Conservation (phyloP, 257 asterid species). For the Mentha longifolia region DNA sequence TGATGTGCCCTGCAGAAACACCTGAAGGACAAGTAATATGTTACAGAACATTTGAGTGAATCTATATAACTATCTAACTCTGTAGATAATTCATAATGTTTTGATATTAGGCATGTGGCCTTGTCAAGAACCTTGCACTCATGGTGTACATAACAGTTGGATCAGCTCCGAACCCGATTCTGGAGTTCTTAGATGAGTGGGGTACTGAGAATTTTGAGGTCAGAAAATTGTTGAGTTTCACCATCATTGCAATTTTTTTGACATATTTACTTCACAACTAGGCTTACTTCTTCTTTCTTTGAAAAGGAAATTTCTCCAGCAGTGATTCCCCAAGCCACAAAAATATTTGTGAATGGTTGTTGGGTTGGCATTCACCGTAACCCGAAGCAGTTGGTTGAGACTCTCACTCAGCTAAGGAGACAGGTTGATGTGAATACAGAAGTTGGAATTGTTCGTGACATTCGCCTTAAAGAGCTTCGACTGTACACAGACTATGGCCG, state of each 20-base stretch:
- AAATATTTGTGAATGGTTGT: slow-evolving; percentile 78
- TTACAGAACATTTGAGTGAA: not conserved
- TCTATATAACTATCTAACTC: too few species aligned
- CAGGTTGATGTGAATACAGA: slow-evolving; percentile 82
- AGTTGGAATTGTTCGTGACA: slow-evolving; percentile 82
- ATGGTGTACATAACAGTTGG: slow-evolving; percentile 97
- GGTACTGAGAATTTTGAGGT: slow-evolving; percentile 91
- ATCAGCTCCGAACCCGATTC: slow-evolving; percentile 82
- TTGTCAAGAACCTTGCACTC: slow-evolving; percentile 86
- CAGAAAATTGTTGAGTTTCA: too few species aligned
- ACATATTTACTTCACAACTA: not conserved
- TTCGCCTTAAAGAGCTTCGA: slow-evolving; percentile 78
- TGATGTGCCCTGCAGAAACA: slow-evolving; percentile 96
- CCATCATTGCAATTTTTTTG: too few species aligned
- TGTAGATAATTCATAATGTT: too few species aligned
- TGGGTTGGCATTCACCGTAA: slow-evolving; percentile 85
- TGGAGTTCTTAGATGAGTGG: slow-evolving; percentile 92
- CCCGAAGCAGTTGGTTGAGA: slow-evolving; percentile 75
- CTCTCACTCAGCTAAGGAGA: slow-evolving; percentile 72
- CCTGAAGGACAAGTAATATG: slow-evolving; percentile 90
- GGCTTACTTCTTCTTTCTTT: not conserved
- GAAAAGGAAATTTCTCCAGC: slow-evolving; percentile 83
- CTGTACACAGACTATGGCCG: slow-evolving; percentile 88
- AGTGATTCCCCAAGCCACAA: slow-evolving; percentile 77
- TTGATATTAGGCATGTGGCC: slow-evolving; percentile 95